These are phyloP conservation scores for Fusarium transvaalense DNA, from an alignment of 2,329 filamentous ascomycete species.

Conservation along the genomic window DNA sequence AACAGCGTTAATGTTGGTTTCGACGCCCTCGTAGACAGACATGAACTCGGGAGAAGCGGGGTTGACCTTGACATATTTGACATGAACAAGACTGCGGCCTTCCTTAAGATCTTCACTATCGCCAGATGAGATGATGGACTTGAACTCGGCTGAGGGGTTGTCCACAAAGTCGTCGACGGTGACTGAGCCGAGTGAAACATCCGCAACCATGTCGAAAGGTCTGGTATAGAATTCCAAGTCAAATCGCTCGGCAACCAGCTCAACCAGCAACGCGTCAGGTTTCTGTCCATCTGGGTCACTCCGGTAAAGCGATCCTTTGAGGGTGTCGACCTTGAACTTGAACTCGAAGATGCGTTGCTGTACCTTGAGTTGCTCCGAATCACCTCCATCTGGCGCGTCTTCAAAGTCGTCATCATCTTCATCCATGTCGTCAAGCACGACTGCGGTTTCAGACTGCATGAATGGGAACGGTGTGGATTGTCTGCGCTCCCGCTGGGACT, in stretches of 20 bases:
- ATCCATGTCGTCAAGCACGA: conserved; percentile 83
- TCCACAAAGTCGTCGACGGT: conserved; percentile 96
- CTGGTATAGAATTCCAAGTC: conserved; percentile 88
- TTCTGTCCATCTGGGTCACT: conserved; percentile 83
- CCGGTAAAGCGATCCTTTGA: conserved; percentile 92
- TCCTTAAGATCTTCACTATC: conserved; percentile 78
- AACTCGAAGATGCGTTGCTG: conserved; percentile 96
- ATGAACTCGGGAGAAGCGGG: conserved; percentile 93
- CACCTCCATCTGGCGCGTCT: conserved; percentile 71
- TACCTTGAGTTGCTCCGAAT: conserved; percentile 73
- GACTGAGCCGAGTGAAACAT: conserved; percentile 87
- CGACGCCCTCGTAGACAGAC: conserved; percentile 90
- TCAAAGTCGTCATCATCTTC: conserved; percentile 76
- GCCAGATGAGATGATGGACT: conserved; percentile 93
- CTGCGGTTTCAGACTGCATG: conserved; percentile 76
- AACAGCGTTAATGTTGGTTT: conserved; percentile 89
- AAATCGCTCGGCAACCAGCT: conserved; percentile 91
- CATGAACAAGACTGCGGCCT: conserved; percentile 83
- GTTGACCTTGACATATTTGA: conserved; percentile 93
- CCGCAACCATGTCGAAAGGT: conserved; percentile 91
- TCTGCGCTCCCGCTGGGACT: conserved; percentile 62
- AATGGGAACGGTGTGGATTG: conserved; percentile 82
- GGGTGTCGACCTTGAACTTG: conserved; percentile 93
- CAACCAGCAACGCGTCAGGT: conserved; percentile 85
- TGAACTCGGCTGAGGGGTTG: conserved; percentile 89